phyloP scores from a whole-genome alignment of 1,284 basidiomycete genomes.

The Trichosporon inkin region DNA sequence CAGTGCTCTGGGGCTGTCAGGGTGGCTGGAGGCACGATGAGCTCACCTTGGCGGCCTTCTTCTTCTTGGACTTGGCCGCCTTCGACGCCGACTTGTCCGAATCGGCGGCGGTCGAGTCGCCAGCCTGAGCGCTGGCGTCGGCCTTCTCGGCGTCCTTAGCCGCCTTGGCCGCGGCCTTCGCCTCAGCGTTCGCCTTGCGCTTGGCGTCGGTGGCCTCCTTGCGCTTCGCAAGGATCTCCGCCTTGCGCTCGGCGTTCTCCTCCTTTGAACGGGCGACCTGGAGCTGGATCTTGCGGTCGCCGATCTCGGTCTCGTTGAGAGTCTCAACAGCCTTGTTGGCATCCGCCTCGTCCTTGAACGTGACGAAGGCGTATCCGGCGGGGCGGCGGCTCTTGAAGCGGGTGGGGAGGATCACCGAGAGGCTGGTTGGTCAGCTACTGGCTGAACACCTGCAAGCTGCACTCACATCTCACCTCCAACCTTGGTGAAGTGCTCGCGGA shows the following conservation, averaged over 20 bases:
- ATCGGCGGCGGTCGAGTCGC: slow-evolving; percentile 43
- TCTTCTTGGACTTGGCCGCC: slow-evolving; percentile 33
- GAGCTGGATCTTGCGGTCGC: slow-evolving; percentile 78
- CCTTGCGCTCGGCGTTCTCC: slow-evolving; percentile 61
- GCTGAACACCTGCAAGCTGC: not conserved
- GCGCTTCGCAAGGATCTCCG: slow-evolving; percentile 31
- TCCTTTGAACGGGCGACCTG: slow-evolving; percentile 88
- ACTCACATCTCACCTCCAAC: slow-evolving; percentile 46
- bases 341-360: slow-evolving; percentile 71
- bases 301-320: slow-evolving; percentile 73
- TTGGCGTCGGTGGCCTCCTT: slow-evolving; percentile 30
- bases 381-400: slow-evolving; percentile 41
- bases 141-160: slow-evolving; percentile 43
- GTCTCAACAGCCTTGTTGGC: slow-evolving; percentile 78
- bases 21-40: not conserved
- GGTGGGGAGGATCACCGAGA: slow-evolving; percentile 37
- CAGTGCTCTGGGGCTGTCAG: not conserved
- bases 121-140: slow-evolving; percentile 35
- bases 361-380: slow-evolving; percentile 85
- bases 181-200: slow-evolving; percentile 26
- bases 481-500: slow-evolving; percentile 38
- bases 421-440: slow-evolving; percentile 24
- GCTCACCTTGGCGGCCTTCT: slow-evolving; percentile 36
- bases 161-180: slow-evolving; percentile 45
- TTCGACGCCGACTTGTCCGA: slow-evolving; percentile 18